These are phyloP conservation scores for Trichosporon ovoides DNA, from an alignment of 1,284 basidiomycete genomes.

Conservation along the genomic window DNA sequence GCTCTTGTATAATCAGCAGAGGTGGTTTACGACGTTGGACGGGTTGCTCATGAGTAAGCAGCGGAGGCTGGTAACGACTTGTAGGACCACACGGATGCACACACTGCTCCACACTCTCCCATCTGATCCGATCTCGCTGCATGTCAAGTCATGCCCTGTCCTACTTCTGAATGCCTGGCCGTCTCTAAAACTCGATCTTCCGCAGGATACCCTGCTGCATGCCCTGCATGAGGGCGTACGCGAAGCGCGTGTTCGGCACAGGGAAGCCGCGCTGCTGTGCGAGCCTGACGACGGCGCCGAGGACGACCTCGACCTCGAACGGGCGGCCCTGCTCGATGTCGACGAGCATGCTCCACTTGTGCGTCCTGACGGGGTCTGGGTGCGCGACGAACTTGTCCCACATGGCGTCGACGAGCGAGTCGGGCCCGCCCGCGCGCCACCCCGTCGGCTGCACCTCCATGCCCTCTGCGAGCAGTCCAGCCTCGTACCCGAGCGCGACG, in stretches of 20 bases:
- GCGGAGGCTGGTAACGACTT: no score
- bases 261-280: constrained; percentile 26
- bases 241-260: constrained; percentile 32
- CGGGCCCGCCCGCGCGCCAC: constrained; percentile 17
- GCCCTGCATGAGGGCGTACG: constrained; percentile 39
- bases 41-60: no score
- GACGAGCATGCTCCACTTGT: constrained; percentile 43
- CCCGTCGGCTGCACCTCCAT: constrained; percentile 30
- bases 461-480: constrained; percentile 38
- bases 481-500: constrained; percentile 33
- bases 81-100: no score
- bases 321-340: constrained; percentile 34
- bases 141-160: not conserved
- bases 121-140: no score
- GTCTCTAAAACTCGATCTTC: not conserved
- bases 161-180: not conserved
- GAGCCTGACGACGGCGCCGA: constrained; percentile 39
- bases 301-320: constrained; percentile 44
- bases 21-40: no score
- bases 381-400: constrained; percentile 16
- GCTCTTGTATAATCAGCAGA: no score
- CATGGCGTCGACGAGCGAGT: constrained; percentile 16
- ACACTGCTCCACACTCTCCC: no score
- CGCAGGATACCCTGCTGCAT: constrained; percentile 26
- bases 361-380: constrained; percentile 10